Base-by-base conservation (phyloP, 2,329 filamentous ascomycete genomes). In the Ascochyta clinopodiicola region DNA sequence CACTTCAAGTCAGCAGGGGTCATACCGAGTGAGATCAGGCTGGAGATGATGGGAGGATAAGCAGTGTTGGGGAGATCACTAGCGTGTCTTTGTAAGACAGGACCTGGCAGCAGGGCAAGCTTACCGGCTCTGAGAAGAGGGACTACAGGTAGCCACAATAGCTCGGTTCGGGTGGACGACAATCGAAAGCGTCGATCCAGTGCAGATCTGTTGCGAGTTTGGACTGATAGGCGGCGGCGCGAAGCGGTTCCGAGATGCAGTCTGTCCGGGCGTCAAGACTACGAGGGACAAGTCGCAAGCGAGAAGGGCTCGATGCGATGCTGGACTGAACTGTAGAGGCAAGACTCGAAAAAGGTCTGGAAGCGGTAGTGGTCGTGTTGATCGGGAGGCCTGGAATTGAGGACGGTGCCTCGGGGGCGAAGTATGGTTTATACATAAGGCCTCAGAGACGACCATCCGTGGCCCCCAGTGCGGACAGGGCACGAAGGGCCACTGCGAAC, bases 401-500 rank as follows among this genome's bases (percentile, higher is more conserved):
- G 47, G 45, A 57, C 36, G 46, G 60, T 63, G 58, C 46, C 58
- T 67, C 57, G 67, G 73, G 71, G 72, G 71, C 70, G 70, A 73
- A 71, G 61, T 69, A 61, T 62, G 49, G 66, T 65, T 74, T 74
- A 74, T 74, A 71, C 71, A 74, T 63, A 64, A 74, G 60, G 63
- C 56, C 60, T 59, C 44, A 58, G 62, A 62, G 53, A 61, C 44
- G 55, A 59, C 64, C 39, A 59, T 44, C 57, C 44, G 66, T 66
- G 63, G 69, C 66, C 68, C 66, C 70, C 71, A 69, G 61, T 51
- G 55, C 61, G 60, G 63, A 64, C 61, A 60, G 65, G 62, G 68
- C 64, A 65, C 69, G 29, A 31, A 58, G 66, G 69, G 69, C 68
- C 67, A 72, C 64, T 53, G 51, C 60, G 55, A 61, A 68, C 69